Percentiles rank a stretch among this genome's conserved stretches.
Conservation (phyloP, 1,284 basidiomycete species). For the Ceratobasidium sp. region DNA sequence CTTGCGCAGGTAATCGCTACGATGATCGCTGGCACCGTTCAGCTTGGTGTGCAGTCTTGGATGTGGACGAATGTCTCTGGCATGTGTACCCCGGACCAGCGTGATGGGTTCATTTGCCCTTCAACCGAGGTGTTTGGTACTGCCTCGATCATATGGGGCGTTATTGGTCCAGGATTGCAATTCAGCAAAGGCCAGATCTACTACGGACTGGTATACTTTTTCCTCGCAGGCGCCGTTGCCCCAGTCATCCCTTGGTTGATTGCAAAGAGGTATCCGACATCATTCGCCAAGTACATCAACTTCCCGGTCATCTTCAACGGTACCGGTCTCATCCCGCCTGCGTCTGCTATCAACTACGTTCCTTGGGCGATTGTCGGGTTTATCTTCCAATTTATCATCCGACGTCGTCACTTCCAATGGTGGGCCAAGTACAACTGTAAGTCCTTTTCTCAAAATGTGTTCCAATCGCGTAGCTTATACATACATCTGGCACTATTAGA, state of each 20-base stretch:
- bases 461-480: conserved; percentile 33
- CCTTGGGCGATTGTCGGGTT: conserved; percentile 64
- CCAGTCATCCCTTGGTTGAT: conserved; percentile 55
- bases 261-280: conserved; percentile 56
- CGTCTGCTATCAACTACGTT: conserved; percentile 62
- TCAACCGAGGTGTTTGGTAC: conserved; percentile 52
- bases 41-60: conserved; percentile 57
- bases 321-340: conserved; percentile 57
- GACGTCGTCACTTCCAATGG: conserved; percentile 67
- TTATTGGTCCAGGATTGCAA: conserved; percentile 55
- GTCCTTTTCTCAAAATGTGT: conserved; percentile 19
- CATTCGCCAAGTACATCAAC: conserved; percentile 57
- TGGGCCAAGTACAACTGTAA: conserved; percentile 73
- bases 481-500: conserved; percentile 46
- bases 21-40: conserved; percentile 54
- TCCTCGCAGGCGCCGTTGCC: conserved; percentile 57
- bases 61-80: conserved; percentile 53
- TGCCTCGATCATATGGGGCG: conserved; percentile 57
- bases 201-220: conserved; percentile 56
- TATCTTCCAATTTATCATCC: conserved; percentile 68
- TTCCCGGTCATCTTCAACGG: conserved; percentile 60
- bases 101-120: conserved; percentile 52
- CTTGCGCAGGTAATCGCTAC: conserved; percentile 55
- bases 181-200: conserved; percentile 55
- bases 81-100: conserved; percentile 47